Percentiles rank a stretch among this genome's conserved stretches.
Evolutionary conservation across 352 stramenopile species (phyloP).

Genomic region (Phytophthora quininea): DNA sequence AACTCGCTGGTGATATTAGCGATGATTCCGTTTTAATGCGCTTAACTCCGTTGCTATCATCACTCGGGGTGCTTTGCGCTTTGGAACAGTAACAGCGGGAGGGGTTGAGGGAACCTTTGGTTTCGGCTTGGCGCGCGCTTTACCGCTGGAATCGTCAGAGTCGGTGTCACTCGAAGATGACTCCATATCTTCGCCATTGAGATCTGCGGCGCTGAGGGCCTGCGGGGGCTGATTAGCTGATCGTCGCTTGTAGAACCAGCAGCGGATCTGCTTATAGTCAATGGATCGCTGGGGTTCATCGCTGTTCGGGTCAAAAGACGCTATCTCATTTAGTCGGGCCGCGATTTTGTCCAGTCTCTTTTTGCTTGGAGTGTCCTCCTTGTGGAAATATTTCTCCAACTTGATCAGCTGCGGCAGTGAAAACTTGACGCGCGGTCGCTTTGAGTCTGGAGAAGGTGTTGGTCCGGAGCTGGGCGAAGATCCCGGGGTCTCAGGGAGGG

Average conservation of each 20-base stretch:
- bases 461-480: slow-evolving; percentile 64
- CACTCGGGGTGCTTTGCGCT: slow-evolving; percentile 33
- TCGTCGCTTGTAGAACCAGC: slow-evolving; percentile 89
- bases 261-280: slow-evolving; percentile 89
- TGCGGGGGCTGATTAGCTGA: slow-evolving; percentile 81
- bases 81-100: slow-evolving; percentile 16
- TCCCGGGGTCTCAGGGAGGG: slow-evolving; percentile 56
- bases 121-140: slow-evolving; percentile 27
- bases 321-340: slow-evolving; percentile 75
- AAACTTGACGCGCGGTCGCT: slow-evolving; percentile 78
- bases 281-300: slow-evolving; percentile 67
- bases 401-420: slow-evolving; percentile 78
- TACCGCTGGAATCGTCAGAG: slow-evolving; percentile 48
- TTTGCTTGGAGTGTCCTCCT: slow-evolving; percentile 83
- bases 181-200: slow-evolving; percentile 45
- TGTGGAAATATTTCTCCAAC: slow-evolving; percentile 84
- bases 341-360: slow-evolving; percentile 81
- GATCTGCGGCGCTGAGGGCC: slow-evolving; percentile 60
- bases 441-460: slow-evolving; percentile 69
- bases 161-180: slow-evolving; percentile 73
- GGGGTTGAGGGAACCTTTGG: slow-evolving; percentile 27
- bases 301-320: slow-evolving; percentile 50
- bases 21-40: slow-evolving; percentile 38
- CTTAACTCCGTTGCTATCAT: slow-evolving; percentile 37
- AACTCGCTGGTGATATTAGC: neutral